These are phyloP conservation scores for Aristolochia fimbriata DNA, from an alignment of 164 flowering plant genomes.

Conservation along the genomic window DNA sequence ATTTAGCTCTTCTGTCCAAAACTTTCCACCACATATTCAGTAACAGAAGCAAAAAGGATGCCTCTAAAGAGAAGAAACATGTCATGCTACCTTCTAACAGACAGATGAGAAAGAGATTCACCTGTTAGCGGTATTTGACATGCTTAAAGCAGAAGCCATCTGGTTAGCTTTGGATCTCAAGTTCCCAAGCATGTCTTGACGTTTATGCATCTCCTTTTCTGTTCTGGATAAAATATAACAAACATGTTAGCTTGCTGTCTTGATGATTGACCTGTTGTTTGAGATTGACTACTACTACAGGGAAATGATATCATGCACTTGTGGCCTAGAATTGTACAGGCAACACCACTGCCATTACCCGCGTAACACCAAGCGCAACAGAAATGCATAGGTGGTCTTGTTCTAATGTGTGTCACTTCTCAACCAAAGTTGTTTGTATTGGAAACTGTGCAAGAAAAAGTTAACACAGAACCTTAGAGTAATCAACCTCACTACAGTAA, in stretches of 20 bases:
- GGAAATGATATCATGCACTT: too few relatives aligned
- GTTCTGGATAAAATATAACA: constrained; percentile 29
- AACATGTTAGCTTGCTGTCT: neutral
- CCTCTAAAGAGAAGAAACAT: neutral
- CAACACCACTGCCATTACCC: too few relatives aligned
- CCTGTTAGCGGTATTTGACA: constrained; percentile 65
- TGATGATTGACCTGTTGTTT: too few relatives aligned
- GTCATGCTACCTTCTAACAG: neutral
- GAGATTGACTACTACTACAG: too few relatives aligned
- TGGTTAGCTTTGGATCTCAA: constrained; percentile 72
- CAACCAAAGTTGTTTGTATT: too few relatives aligned
- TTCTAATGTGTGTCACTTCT: too few relatives aligned
- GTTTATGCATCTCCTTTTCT: constrained; percentile 84
- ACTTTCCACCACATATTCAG: neutral
- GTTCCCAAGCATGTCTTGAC: constrained; percentile 68
- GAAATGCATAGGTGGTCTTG: too few relatives aligned
- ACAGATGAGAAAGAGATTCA: neutral
- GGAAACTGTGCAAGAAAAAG: too few relatives aligned
- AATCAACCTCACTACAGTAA: too few relatives aligned
- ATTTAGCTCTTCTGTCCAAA: neutral
- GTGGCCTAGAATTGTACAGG: too few relatives aligned
- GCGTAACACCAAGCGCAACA: too few relatives aligned
- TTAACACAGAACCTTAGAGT: too few relatives aligned
- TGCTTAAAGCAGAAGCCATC: constrained; percentile 71
- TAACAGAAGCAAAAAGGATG: neutral